Conservation (phyloP, 148 eudicot species). For the Amaranthus hypochondriacus region DNA sequence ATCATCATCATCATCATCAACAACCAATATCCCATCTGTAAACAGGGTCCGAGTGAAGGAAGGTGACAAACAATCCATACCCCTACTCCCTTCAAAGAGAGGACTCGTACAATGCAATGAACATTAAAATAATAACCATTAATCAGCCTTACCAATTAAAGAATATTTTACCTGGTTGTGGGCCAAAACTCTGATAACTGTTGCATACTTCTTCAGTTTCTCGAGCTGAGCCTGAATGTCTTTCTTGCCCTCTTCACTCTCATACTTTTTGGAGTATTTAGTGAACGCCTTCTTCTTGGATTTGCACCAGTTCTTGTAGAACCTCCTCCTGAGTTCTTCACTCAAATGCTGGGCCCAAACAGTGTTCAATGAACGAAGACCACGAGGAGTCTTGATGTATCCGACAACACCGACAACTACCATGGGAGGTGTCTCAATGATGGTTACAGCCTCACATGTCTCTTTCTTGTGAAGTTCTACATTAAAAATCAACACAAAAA, state of each 20-base stretch:
- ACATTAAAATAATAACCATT: neutral
- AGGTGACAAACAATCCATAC: neutral
- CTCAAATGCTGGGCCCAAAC: slow-evolving; percentile 82
- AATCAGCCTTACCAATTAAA: neutral
- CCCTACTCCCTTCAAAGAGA: neutral
- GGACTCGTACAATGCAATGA: neutral
- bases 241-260: slow-evolving; percentile 58
- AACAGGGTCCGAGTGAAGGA: neutral
- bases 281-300: slow-evolving; percentile 71
- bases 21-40: neutral
- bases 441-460: slow-evolving; percentile 65
- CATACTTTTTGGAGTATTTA: slow-evolving; percentile 57
- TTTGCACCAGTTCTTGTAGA: slow-evolving; percentile 76
- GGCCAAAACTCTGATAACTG: slow-evolving; percentile 59
- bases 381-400: slow-evolving; percentile 68
- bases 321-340: slow-evolving; percentile 64
- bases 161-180: slow-evolving; percentile 55
- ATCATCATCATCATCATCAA: too few relatives aligned
- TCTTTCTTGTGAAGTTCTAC: slow-evolving; percentile 77
- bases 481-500: neutral
- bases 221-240: slow-evolving; percentile 56
- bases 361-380: slow-evolving; percentile 53
- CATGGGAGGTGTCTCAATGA: slow-evolving; percentile 73
- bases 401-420: slow-evolving; percentile 70
- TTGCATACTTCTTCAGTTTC: slow-evolving; percentile 56